Percentiles rank a stretch among this genome's conserved stretches.
These are phyloP conservation scores for Linanthus parryae DNA, from an alignment of 148 eudicot species.

Conservation along the genomic window DNA sequence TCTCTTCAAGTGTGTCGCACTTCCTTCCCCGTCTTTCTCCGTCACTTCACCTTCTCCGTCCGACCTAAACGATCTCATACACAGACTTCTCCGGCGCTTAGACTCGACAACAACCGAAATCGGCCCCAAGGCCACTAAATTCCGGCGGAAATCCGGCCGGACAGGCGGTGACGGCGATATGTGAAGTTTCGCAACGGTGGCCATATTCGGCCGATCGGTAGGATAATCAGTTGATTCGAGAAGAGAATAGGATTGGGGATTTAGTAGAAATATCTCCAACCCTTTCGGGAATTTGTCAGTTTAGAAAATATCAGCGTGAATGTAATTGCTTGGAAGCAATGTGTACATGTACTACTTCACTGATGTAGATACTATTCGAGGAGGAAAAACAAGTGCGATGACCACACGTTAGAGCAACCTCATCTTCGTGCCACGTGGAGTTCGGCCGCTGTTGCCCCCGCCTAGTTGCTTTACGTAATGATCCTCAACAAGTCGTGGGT, in stretches of 20 bases:
- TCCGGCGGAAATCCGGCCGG: conserved; percentile 33
- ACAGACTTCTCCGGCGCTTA: conserved; percentile 23
- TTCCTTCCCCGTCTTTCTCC: conserved; percentile 4
- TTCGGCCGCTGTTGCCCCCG: background rate
- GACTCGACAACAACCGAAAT: conserved; percentile 18
- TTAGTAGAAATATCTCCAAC: no score
- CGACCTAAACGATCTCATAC: conserved; percentile 46
- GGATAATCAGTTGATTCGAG: conserved; percentile 1
- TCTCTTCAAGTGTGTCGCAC: background rate
- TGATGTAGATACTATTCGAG: no score
- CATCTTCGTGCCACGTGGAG: conserved; percentile 22
- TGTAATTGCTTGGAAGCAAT: no score
- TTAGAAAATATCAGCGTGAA: no score
- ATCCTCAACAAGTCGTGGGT: no score
- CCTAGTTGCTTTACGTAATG: no score
- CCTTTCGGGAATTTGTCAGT: no score
- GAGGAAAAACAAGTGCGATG: conserved; percentile 56
- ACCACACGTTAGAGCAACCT: conserved; percentile 87
- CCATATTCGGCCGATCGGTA: conserved; percentile 24
- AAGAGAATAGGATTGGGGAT: background rate
- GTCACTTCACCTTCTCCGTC: conserved; percentile 19
- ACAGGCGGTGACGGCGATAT: conserved; percentile 21
- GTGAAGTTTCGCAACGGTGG: conserved; percentile 41
- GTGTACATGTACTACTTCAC: no score
- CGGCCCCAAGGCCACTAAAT: conserved; percentile 10